These are phyloP conservation scores for Fusarium neocosmosporiellum DNA, from an alignment of 2,329 filamentous ascomycete genomes.

Conservation along the genomic window DNA sequence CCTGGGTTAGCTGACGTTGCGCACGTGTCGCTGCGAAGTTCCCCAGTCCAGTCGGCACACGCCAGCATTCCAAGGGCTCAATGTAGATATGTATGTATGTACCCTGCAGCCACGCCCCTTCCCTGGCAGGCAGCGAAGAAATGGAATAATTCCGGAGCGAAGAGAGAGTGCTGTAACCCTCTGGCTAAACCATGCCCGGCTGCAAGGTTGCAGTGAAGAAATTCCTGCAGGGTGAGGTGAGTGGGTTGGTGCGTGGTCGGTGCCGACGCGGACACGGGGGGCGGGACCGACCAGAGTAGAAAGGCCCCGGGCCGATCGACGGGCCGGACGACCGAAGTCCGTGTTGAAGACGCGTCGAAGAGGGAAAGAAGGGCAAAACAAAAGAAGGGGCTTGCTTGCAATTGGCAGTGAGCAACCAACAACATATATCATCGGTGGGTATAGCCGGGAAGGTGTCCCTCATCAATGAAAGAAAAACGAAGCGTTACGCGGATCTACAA, in stretches of 20 bases:
- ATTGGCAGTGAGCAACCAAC: conserved; percentile 14
- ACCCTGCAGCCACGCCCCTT: background rate
- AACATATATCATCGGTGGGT: background rate
- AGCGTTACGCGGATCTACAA: background rate
- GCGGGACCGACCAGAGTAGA: conserved; percentile 17
- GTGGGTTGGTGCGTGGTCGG: background rate
- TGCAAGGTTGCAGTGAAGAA: background rate
- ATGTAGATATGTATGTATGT: background rate
- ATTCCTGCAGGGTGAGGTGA: background rate
- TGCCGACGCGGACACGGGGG: conserved; percentile 4
- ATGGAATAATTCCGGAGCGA: background rate
- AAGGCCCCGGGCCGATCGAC: conserved; percentile 20
- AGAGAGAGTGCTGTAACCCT: background rate
- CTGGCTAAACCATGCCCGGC: background rate
- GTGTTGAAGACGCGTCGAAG: background rate
- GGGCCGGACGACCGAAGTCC: conserved; percentile 3
- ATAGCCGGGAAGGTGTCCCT: background rate
- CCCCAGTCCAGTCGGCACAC: conserved; percentile 20
- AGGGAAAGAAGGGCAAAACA: background rate
- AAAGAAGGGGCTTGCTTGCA: background rate
- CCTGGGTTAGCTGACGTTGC: conserved; percentile 28
- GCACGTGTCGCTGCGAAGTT: conserved; percentile 32
- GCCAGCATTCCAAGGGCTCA: background rate
- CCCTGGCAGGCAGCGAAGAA: background rate
- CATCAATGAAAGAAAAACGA: background rate